Base-by-base conservation (phyloP, 805 yeast genomes). In the Grigorovia transvaalensis region DNA sequence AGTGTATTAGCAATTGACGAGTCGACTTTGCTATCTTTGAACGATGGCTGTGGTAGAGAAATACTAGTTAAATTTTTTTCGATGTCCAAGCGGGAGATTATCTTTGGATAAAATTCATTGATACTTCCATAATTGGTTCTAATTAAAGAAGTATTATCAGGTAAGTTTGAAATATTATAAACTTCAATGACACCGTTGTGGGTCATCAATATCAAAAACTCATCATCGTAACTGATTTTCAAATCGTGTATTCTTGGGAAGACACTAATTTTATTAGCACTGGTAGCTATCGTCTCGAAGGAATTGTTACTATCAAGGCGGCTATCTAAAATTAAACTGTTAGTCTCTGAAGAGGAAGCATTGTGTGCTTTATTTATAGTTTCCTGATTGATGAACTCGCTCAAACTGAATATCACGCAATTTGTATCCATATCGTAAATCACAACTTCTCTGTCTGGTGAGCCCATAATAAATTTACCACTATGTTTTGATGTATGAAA, bases 381-480 rank as follows among this genome's bases (percentile, higher is more conserved):
- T 33, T 30, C 29, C 12, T 29, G n/a, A 5, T 15, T 35, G 1
- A 49, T 52, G 9, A 56, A 53, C n/a, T 52, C 67, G 59, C 68
- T 61, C 64, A 65, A 58, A 63, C 65, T 53, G 59, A 53, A 54
- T 17, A 65, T 44, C 9, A 64, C 51, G 4, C 57, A 46, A 45
- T 57, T 59, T 23, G 56, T 54, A 29, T 58, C 56, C 46, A 64
- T 60, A 50, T 76, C 72, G 70, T 77, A 80, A 20, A 78, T 62
- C 0, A 74, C 71, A 44, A 82, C 72, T 54, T 75, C 82, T 55
- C 82, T 80, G 62, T 86, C 96, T 0, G 90, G 89, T 0, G 90
- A 81, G 0, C 95, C 91, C 19, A 86, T 73, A 5, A 85, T 74
- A 57, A 88, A 82, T 50, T 75, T 68, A 43, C 70, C 69, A 29